These are phyloP conservation scores for Naematelia encephala DNA, from an alignment of 768 basidiomycete species.

Conservation along the genomic window DNA sequence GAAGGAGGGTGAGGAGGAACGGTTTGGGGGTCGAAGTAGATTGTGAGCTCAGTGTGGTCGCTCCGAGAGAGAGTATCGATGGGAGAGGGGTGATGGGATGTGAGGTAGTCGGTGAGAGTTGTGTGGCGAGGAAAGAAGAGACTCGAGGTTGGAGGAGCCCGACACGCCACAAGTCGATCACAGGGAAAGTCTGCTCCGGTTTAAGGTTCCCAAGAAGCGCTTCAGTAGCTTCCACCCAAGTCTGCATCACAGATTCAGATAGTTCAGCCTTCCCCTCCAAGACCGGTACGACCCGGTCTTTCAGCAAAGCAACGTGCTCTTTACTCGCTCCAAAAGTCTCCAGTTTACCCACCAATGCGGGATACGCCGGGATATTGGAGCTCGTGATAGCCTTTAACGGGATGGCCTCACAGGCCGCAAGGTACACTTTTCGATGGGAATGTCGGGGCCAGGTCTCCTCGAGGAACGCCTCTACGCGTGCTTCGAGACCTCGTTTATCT, in stretches of 20 bases:
- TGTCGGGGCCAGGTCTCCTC: conserved; percentile 35
- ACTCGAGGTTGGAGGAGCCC: conserved; percentile 25
- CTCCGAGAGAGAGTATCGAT: conserved; percentile 22
- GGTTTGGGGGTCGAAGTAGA: conserved; percentile 32
- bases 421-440: conserved; percentile 34
- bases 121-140: conserved; percentile 17
- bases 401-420: conserved; percentile 28
- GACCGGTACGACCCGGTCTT: conserved; percentile 23
- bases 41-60: conserved; percentile 10
- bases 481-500: conserved; percentile 27
- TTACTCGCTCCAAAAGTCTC: conserved; percentile 23
- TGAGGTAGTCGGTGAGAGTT: conserved; percentile 14
- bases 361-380: conserved; percentile 22
- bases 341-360: conserved; percentile 32
- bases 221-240: conserved; percentile 18
- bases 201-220: conserved; percentile 20
- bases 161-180: conserved; percentile 41
- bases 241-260: conserved; percentile 9
- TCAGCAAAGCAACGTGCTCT: conserved; percentile 12
- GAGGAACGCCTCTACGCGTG: conserved; percentile 32
- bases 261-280: conserved; percentile 22
- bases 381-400: conserved; percentile 27
- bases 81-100: conserved; percentile 18
- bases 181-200: conserved; percentile 37
- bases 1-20: conserved; percentile 48